Percentiles rank a stretch among this genome's conserved stretches.
Evolutionary conservation across 2,329 filamentous ascomycete genomes (phyloP).

Genomic region (Fusarium decemcellulare): DNA sequence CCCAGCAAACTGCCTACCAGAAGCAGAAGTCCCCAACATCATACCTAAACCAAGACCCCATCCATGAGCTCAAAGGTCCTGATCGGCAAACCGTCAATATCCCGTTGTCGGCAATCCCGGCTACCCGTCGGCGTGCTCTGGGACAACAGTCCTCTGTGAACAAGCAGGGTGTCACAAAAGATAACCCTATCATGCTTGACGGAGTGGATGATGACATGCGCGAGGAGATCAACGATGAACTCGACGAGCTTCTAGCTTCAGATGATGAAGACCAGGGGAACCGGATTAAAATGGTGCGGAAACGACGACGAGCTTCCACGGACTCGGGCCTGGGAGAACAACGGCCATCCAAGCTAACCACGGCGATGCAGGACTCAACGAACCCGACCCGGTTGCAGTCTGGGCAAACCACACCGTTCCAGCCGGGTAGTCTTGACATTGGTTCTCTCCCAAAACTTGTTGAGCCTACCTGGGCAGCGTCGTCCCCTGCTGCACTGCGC

Average conservation of each 20-base stretch:
- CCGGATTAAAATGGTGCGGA: slow-evolving; percentile 25
- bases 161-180: not conserved
- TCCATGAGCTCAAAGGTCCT: slow-evolving; percentile 20
- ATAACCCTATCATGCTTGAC: slow-evolving; percentile 20
- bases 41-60: slow-evolving; percentile 49
- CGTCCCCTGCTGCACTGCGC: slow-evolving; percentile 45
- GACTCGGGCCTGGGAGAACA: slow-evolving; percentile 37
- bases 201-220: slow-evolving; percentile 1
- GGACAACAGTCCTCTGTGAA: not conserved
- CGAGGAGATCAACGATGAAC: slow-evolving; percentile 27
- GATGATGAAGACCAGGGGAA: slow-evolving; percentile 30
- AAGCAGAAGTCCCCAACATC: slow-evolving; percentile 1
- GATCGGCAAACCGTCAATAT: slow-evolving; percentile 26
- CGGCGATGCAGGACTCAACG: slow-evolving; percentile 27
- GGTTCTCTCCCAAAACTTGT: slow-evolving; percentile 73
- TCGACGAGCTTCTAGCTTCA: slow-evolving; percentile 40
- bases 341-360: slow-evolving; percentile 33
- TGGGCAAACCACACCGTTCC: slow-evolving; percentile 63
- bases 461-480: slow-evolving; percentile 49
- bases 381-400: not conserved
- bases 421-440: slow-evolving; percentile 76
- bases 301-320: slow-evolving; percentile 37
- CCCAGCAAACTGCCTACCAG: slow-evolving; percentile 3
- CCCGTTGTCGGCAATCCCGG: slow-evolving; percentile 48
- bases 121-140: slow-evolving; percentile 29